Evolutionary conservation across 495 filamentous ascomycete genomes (phyloP).

Genomic region (Penicillium silybi): DNA sequence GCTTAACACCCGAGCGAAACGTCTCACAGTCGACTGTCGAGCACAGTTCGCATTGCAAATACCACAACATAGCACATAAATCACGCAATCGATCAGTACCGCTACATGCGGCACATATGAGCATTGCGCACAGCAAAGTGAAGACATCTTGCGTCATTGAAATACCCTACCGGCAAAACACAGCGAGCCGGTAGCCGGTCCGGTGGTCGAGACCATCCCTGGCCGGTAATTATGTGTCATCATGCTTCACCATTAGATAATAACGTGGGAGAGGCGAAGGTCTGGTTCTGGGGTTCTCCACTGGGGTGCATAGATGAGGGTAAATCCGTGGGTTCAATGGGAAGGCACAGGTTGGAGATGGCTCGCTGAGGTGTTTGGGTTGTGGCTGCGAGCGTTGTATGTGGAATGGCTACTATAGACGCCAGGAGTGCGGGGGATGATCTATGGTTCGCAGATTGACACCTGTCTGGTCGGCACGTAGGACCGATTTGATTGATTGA

Average conservation of each 20-base stretch:
- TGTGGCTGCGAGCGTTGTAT: too few species aligned
- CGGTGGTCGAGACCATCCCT: slow-evolving; percentile 17
- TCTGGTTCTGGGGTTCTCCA: background rate
- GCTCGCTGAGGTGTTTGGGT: background rate
- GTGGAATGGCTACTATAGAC: too few species aligned
- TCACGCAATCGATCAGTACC: background rate
- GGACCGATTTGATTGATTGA: background rate
- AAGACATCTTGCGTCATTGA: slow-evolving; percentile 14
- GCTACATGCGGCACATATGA: background rate
- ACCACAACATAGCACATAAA: background rate
- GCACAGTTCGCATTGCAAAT: background rate
- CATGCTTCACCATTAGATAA: slow-evolving; percentile 22
- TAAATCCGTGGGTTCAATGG: too few species aligned
- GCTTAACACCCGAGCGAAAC: background rate
- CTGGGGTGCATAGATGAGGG: background rate
- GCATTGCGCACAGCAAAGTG: background rate
- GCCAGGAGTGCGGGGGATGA: too few species aligned
- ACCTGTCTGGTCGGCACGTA: too few species aligned
- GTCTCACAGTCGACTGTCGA: slow-evolving; percentile 4
- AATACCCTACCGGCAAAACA: background rate
- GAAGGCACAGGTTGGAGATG: background rate
- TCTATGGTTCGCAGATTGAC: too few species aligned
- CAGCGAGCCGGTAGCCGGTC: slow-evolving; percentile 2
- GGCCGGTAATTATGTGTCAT: slow-evolving; percentile 27
- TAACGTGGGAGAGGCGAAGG: background rate